Evolutionary conservation across 495 filamentous ascomycete genomes (phyloP).

Genomic region (Podospora bellae-mahoneyi): DNA sequence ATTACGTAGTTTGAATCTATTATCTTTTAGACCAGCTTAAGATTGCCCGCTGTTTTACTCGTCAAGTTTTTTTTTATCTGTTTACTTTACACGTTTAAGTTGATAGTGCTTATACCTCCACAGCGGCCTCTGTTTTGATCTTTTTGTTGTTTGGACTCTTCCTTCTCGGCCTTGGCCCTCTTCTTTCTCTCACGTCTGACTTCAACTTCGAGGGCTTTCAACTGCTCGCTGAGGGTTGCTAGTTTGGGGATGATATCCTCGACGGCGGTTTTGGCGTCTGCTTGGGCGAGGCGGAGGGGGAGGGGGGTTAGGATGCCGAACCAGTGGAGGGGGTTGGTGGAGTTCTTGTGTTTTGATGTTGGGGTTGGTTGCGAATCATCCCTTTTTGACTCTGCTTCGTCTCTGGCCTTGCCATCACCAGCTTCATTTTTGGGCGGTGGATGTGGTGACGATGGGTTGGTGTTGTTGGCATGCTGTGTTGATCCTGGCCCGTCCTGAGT

Average conservation of each 20-base stretch:
- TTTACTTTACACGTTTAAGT: too few species aligned
- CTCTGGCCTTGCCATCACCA: background rate
- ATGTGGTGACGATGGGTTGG: background rate
- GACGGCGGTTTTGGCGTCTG: constrained; percentile 40
- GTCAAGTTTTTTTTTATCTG: too few species aligned
- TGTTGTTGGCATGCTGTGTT: background rate
- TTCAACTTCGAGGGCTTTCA: constrained; percentile 49
- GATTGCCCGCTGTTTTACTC: too few species aligned
- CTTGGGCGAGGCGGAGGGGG: constrained; percentile 59
- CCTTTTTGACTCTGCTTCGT: background rate
- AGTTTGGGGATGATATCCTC: constrained; percentile 46
- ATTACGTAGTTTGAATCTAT: too few species aligned
- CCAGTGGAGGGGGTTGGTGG: constrained; percentile 61
- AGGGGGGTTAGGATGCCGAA: constrained; percentile 65
- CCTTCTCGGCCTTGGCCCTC: constrained; percentile 42
- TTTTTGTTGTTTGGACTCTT: constrained; percentile 19
- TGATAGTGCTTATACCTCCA: background rate
- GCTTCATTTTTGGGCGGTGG: background rate
- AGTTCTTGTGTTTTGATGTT: background rate
- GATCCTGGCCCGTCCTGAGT: too few species aligned
- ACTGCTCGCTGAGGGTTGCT: constrained; percentile 43
- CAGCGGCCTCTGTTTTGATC: constrained; percentile 8
- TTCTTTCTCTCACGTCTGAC: constrained; percentile 50
- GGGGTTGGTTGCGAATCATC: background rate
- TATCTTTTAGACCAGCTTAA: too few species aligned